Evolutionary conservation across 345 rosid genomes (phyloP).

Genomic region (Bruguiera parviflora): DNA sequence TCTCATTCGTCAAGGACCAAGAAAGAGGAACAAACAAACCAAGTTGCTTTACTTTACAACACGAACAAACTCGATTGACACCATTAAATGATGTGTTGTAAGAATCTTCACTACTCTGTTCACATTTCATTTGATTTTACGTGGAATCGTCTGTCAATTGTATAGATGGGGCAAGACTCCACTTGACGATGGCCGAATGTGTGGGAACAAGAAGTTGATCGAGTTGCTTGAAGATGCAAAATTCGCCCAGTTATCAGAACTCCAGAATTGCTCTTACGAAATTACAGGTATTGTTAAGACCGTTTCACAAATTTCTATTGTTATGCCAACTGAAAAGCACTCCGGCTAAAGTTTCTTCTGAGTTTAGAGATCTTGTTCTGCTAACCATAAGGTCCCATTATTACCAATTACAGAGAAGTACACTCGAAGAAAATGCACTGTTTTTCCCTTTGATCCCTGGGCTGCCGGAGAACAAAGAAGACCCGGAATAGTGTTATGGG

Average conservation of each 20-base stretch:
- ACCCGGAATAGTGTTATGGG: constrained; percentile 69
- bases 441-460: constrained; percentile 68
- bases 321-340: not conserved
- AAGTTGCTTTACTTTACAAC: not conserved
- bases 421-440: constrained; percentile 57
- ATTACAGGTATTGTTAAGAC: constrained; percentile 43
- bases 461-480: constrained; percentile 43
- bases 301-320: not conserved
- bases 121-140: not conserved
- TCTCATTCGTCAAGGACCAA: no score
- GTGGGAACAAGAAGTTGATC: constrained; percentile 83
- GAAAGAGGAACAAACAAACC: not conserved
- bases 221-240: constrained; percentile 69
- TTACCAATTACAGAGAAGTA: constrained; percentile 37
- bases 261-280: constrained; percentile 28
- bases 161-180: constrained; percentile 91
- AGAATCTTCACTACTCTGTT: not conserved
- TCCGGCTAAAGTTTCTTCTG: not conserved
- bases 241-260: constrained; percentile 38
- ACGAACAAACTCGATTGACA: not conserved
- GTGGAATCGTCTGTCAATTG: not conserved
- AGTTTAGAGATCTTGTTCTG: not conserved
- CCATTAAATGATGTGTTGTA: not conserved
- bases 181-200: constrained; percentile 59
- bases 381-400: not conserved